Percentiles rank a stretch among this genome's conserved stretches.
Conservation (phyloP, 2,329 filamentous ascomycete genomes). For the Corniculantispora saksenae region DNA sequence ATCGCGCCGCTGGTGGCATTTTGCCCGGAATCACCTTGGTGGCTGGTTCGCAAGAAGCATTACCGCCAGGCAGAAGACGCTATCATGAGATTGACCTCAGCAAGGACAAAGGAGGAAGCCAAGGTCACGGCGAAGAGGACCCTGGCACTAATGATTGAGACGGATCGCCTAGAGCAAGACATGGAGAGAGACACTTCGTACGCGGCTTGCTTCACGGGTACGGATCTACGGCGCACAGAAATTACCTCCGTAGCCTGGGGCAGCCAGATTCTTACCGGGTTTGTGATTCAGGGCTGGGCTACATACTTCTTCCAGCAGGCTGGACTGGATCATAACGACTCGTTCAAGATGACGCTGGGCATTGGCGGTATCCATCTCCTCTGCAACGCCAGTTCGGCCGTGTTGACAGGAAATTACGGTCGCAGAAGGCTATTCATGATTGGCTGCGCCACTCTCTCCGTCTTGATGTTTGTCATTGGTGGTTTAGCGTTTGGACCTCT, state of each 20-base stretch:
- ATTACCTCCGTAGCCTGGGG: conserved; percentile 37
- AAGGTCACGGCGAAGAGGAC: conserved; percentile 36
- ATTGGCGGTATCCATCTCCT: neutral
- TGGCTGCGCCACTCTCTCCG: conserved; percentile 32
- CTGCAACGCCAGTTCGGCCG: conserved; percentile 32
- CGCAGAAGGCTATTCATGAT: conserved; percentile 40
- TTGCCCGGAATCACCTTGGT: conserved; percentile 50
- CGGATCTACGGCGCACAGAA: conserved; percentile 41
- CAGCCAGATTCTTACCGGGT: conserved; percentile 35
- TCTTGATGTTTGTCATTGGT: conserved; percentile 28
- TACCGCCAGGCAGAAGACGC: conserved; percentile 36
- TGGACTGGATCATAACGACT: conserved; percentile 28
- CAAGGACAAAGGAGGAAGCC: conserved; percentile 22
- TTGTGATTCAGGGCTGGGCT: conserved; percentile 30
- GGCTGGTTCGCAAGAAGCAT: conserved; percentile 39
- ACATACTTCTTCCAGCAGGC: conserved; percentile 34
- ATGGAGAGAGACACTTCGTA: conserved; percentile 42
- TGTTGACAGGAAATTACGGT: conserved; percentile 38
- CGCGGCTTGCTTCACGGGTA: conserved; percentile 44
- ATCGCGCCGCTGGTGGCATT: conserved; percentile 42
- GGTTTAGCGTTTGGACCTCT: conserved; percentile 19
- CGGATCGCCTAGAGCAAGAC: conserved; percentile 41
- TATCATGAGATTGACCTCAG: conserved; percentile 32
- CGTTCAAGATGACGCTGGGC: conserved; percentile 34
- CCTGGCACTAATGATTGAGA: conserved; percentile 44